Evolutionary conservation across 2,329 filamentous ascomycete genomes (phyloP), one percentile per base, ranked within the genome.

Genomic region (Nemania sp.): DNA sequence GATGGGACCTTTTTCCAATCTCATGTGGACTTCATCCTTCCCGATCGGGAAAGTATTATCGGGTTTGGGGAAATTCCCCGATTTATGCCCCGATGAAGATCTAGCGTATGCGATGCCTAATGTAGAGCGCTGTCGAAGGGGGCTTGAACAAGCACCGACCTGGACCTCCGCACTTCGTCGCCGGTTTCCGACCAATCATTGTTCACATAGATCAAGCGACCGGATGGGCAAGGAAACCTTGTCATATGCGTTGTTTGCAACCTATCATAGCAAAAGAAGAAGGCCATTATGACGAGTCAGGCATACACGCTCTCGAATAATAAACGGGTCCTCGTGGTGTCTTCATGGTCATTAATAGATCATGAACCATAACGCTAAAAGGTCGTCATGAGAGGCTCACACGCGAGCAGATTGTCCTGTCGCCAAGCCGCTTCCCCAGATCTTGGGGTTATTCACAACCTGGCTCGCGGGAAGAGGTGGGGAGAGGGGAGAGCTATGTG

Each of bases 41-140:
- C 63, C 51, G 59, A 65, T 66, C 17, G 48, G 68, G 68, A 68
- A 69, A 58, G 57, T 60, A 67, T 66, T 50, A 58, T 62, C 48
- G 34, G 17, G 21, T 47, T 39, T 29, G 54, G 54, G 51, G 29
- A 51, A 32, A 54, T 12, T 40, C 39, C 37, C 46, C 52, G 43
- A 40, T 7, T 21, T 45, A n/a, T 21, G 42, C 17, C 20, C 42
- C 42, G 42, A 20, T 21, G 42, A 52, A 46, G 45, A 21, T 9
- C 32, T 17, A 15, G 17, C 17, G 39, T 50, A 35, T 17, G 43
- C 18, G 37, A 34, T n/a, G n/a, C n/a, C n/a, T n/a, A n/a, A n/a
- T n/a, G n/a, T 5, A 15, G 47, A 47, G 47, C 15, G 49, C 54
- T 29, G 25, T 29, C 25, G 25, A 29, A n/a, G 25, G 35, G 52